Conservation (phyloP, 371 early-diverging fungal genomes). For the Funneliformis caledonium region DNA sequence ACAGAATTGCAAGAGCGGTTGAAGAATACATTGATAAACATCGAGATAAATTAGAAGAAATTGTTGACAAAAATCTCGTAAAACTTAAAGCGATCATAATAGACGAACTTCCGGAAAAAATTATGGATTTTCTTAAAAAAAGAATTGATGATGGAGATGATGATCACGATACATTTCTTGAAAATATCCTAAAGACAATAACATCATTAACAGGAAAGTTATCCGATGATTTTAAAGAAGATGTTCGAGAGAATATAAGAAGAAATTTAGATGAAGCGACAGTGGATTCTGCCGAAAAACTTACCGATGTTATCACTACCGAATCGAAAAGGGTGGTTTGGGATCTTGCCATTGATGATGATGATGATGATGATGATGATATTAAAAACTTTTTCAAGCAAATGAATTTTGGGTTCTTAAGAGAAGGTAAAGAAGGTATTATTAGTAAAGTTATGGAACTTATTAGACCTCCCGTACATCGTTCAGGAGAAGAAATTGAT, state of each 20-base stretch:
- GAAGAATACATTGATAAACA: conserved; percentile 25
- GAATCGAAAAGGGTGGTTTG: conserved; percentile 1
- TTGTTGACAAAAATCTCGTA: conserved; percentile 3
- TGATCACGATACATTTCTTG: conserved; percentile 12
- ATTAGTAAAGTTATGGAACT: conserved; percentile 23
- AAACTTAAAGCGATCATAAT: conserved; percentile 2
- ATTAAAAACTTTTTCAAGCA: conserved; percentile 8
- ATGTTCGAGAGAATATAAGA: conserved; percentile 8
- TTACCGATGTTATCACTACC: conserved; percentile 5
- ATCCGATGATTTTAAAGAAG: conserved; percentile 31
- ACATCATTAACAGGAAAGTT: not conserved
- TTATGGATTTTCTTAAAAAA: conserved; percentile 22
- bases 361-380: conserved; percentile 16
- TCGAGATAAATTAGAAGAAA: not conserved
- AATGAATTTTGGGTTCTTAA: conserved; percentile 15
- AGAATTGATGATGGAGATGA: conserved; percentile 19
- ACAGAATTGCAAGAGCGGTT: conserved; percentile 3
- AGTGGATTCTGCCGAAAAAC: not conserved
- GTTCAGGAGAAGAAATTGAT: conserved; percentile 17
- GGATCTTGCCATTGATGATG: not conserved
- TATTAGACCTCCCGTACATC: conserved; percentile 9
- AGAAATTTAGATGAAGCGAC: conserved; percentile 21
- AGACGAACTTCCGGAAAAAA: conserved; percentile 21
- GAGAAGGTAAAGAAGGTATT: conserved; percentile 30
- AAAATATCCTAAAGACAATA: not conserved